Base-by-base conservation (phyloP, 2,329 filamentous ascomycete species). In the Colletotrichum liriopes region DNA sequence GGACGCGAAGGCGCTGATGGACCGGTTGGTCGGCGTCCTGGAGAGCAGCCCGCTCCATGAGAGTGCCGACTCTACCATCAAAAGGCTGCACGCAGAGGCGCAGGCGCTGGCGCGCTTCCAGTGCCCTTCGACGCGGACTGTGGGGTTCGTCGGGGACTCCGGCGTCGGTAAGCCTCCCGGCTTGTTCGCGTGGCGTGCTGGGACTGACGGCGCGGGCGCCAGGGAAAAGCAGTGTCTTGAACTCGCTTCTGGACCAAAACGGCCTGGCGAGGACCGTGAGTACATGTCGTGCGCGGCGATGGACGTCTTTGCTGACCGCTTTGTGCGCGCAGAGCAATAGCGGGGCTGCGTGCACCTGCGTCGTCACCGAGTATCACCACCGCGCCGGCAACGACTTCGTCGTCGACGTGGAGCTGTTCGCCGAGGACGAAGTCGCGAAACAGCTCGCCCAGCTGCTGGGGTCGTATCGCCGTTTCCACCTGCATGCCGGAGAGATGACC, bases 161-260 rank as follows among this genome's bases (percentile, higher is more conserved):
- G 86, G 86, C 4, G 84, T 82, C 43, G 84, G 84, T 84, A 74
- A 74, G 81, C 14, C 70, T 20, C 14, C 5, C 52, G 41, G 43
- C 9, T 32, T 23, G 65, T 35, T 9, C 37, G 16, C n/a, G n/a
- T n/a, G n/a, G n/a, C n/a, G n/a, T 5, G 0, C n/a, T 43, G 14
- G 16, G 23, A 5, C 60, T 60, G 43, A 72, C 56, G 14, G 16
- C 11, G 29, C 11, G 20, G 1, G 5, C 0, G 2, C 39, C 39
- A 82, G 85, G 86, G 0, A 87, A 87, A 77, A 87, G 85, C 68
- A 87, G 86, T 69, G 75, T 87, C 3, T 77, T 88, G 20, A 88
- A 87, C 74, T 86, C 84, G 0, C 78, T 88, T 1, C 77, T 88
- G 4, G 85, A 88, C 61, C 78, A 61, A 0, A 61, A 74, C 1